Evolutionary conservation across 2,329 filamentous ascomycete species (phyloP), one percentile per base, ranked within the genome.

Genomic region (Stromatinia cepivora): DNA sequence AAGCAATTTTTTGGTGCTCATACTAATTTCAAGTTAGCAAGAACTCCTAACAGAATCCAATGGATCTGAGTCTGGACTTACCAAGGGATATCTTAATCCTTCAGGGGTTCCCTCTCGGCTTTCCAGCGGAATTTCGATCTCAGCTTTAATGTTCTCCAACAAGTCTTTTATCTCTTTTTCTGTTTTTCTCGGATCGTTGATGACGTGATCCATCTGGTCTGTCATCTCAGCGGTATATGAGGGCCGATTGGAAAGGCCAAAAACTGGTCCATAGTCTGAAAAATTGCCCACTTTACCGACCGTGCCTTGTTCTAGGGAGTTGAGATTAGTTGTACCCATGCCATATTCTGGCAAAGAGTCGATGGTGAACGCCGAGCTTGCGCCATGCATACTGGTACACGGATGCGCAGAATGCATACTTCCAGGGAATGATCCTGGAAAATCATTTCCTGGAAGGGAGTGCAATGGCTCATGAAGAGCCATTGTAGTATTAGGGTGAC

Each of bases 1-100:
- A 79, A 4, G 90, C 92, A 25, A 94, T 82, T 74, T 92, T 89
- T 77, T 97, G 94, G 75, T 97, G 93, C 58, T 90, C 87, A 81
- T 95, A 93, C 74, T 77, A 56, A 17, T 50, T 9, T 22, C 20
- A 11, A 45, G 45, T 77, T 68, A 76, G 73, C 54, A 69, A 36
- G 1, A 11, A 28, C 11, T 36, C 22, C 28, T 17, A 5, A 62
- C 39, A 36, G 25, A 52, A 17, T 42, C 6, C 22, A 11, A 34
- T 28, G 3, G 22, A 45, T 4, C 54, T 36, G 50, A 22, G 42
- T 25, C 4, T 13, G 15, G 15, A 69, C 72, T 69, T 59, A 77
- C 75, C 11, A 97, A 82, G 0, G 85, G 82, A 69, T 87, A 88
- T 70, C 83, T 87, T 76, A 97, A 85, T 1, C 85, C 89, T 54